These are phyloP conservation scores for Mycena galericulata DNA, from an alignment of 768 basidiomycete species.

Conservation along the genomic window DNA sequence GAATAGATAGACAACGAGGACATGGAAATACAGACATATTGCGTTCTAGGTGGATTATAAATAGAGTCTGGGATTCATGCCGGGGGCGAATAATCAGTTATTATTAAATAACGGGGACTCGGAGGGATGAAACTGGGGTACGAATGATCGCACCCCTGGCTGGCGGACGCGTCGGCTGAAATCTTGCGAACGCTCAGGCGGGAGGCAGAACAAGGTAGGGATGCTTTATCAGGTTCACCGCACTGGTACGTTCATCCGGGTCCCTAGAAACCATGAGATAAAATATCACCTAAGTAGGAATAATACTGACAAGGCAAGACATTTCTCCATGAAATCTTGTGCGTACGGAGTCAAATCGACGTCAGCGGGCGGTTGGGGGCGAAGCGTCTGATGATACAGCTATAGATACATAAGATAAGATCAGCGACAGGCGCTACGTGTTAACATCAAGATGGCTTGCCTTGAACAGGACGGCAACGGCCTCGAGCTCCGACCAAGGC, in stretches of 20 bases:
- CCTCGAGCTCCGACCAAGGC: slow-evolving; percentile 79
- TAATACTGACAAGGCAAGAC: slow-evolving; percentile 33
- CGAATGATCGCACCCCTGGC: neutral
- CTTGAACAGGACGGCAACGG: slow-evolving; percentile 78
- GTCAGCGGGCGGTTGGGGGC: slow-evolving; percentile 24
- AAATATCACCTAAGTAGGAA: slow-evolving; percentile 1
- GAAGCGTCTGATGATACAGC: slow-evolving; percentile 31
- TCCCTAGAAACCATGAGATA: slow-evolving; percentile 18
- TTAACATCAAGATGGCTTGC: slow-evolving; percentile 50
- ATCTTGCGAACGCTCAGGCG: slow-evolving; percentile 5
- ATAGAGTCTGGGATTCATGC: neutral
- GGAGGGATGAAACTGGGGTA: slow-evolving; percentile 16
- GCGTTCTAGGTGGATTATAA: slow-evolving; percentile 13
- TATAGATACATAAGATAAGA: slow-evolving; percentile 9
- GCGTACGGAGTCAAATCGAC: neutral
- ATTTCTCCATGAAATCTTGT: slow-evolving; percentile 29
- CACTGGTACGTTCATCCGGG: slow-evolving; percentile 24
- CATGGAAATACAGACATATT: neutral
- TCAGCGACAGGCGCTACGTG: neutral
- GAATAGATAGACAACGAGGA: slow-evolving; percentile 15
- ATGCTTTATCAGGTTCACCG: slow-evolving; percentile 22
- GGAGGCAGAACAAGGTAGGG: slow-evolving; percentile 4
- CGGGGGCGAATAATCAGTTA: neutral
- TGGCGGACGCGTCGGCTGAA: neutral
- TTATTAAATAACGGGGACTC: neutral